Percentiles rank a stretch among this genome's conserved stretches.
These are phyloP conservation scores for Bremia lactucae DNA, from an alignment of 352 stramenopile genomes.

Conservation along the genomic window DNA sequence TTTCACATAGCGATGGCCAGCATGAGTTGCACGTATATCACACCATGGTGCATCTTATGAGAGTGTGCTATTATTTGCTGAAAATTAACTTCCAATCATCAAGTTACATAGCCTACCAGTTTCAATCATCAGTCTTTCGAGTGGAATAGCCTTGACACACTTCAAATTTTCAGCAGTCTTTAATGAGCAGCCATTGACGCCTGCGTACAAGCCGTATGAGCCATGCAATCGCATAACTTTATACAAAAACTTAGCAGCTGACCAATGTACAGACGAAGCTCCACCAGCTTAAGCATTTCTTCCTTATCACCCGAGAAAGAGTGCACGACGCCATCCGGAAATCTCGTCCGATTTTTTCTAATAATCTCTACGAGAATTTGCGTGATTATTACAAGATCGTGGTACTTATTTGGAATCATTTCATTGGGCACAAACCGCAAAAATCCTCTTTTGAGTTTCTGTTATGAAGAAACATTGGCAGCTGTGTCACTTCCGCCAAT, in stretches of 20 bases:
- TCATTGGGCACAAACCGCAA: slow-evolving; percentile 29
- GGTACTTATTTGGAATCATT: too few species aligned
- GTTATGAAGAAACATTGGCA: slow-evolving; percentile 97
- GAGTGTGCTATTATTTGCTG: not conserved
- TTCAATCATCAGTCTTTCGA: slow-evolving; percentile 90
- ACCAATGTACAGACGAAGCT: slow-evolving; percentile 93
- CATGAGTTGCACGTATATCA: slow-evolving; percentile 91
- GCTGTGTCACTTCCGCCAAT: slow-evolving; percentile 57
- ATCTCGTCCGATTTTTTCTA: slow-evolving; percentile 45
- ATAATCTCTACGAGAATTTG: slow-evolving; percentile 45
- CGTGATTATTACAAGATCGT: not conserved
- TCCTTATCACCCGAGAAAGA: slow-evolving; percentile 92
- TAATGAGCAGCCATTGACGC: slow-evolving; percentile 94
- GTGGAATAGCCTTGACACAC: slow-evolving; percentile 86
- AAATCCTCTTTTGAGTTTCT: slow-evolving; percentile 91
- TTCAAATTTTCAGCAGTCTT: slow-evolving; percentile 92
- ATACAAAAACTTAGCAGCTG: not conserved
- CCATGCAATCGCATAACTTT: too few species aligned
- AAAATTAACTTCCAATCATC: not conserved
- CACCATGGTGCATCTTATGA: slow-evolving; percentile 91
- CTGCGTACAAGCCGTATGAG: slow-evolving; percentile 14
- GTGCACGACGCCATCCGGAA: slow-evolving; percentile 90
- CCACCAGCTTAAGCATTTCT: slow-evolving; percentile 86
- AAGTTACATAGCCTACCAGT: slow-evolving; percentile 45
- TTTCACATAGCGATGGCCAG: slow-evolving; percentile 78